phyloP scores from a whole-genome alignment of 2,329 filamentous ascomycete genomes.

The Diaporthe citrichinensis region DNA sequence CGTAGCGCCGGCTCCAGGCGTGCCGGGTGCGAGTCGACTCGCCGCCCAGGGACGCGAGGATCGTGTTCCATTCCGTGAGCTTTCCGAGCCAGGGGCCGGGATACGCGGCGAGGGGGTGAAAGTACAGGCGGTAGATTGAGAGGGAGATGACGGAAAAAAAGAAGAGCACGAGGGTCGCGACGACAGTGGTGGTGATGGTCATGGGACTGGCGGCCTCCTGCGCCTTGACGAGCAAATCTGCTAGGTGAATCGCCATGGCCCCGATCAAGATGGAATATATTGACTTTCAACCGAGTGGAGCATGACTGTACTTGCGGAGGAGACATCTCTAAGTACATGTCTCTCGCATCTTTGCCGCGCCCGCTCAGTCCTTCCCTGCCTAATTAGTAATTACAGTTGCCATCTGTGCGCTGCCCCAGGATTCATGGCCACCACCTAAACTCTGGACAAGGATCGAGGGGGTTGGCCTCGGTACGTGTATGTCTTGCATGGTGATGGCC shows the following conservation, averaged over 20 bases:
- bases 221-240: neutral
- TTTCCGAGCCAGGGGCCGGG: slow-evolving; percentile 7
- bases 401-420: neutral
- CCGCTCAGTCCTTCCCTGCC: neutral
- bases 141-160: neutral
- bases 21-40: slow-evolving; percentile 1
- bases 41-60: neutral
- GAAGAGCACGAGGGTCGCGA: neutral
- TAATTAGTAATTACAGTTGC: neutral
- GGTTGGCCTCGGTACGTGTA: neutral
- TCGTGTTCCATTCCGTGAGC: neutral
- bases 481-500: too few species aligned
- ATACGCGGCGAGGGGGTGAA: neutral
- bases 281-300: neutral
- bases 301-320: neutral
- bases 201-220: neutral
- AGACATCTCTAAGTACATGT: neutral
- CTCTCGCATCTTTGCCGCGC: neutral
- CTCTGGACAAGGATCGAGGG: neutral
- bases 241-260: neutral
- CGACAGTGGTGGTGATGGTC: neutral
- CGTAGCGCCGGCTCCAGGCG: slow-evolving; percentile 7
- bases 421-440: neutral
- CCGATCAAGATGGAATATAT: neutral
- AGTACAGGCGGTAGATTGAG: neutral